Evolutionary conservation across 2,329 filamentous ascomycete genomes (phyloP), one percentile per base, ranked within the genome.

Genomic region (Cryphonectria parasitica): DNA sequence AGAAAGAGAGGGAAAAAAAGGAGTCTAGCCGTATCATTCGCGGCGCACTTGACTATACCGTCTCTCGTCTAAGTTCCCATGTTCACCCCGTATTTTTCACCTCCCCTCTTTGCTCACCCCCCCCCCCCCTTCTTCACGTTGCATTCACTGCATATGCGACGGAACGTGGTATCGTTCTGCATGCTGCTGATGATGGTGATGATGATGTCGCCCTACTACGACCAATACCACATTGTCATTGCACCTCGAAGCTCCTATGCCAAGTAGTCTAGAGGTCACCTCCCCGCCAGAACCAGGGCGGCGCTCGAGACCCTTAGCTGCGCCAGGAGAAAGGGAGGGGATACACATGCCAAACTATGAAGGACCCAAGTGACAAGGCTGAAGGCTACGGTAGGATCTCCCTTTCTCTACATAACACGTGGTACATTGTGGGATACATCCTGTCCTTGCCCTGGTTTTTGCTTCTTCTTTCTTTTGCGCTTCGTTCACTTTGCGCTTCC

Each of bases 341-440:
- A 49, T 19, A 31, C 25, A 58, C 11, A 25, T 25, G 3, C 25
- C 13, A 19, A 11, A 13, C 25, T 2, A 58, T 1, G 17, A 58
- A 28, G 22, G 3, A 25, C 4, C 25, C 45, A n/a, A 58, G 25
- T n/a, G 39, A 64, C 61, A 45, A 64, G 63, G 63, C 63, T 64
- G 63, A 64, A n/a, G 39, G 11, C n/a, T 64, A 43, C 63, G 63
- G 63, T 43, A 52, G 63, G 63, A 64, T 64, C 19, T 34, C 6
- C 19, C 15, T 19, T 7, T 34, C 17, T 31, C 17, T 22, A 31
- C n/a, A 56, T 28, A 56, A 15, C 17, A 52, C 31, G 34, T 58
- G 45, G 45, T 49, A 49, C 17, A n/a, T 41, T 10, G 39, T 10
- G 15, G 39, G 15, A 17, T 22, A 3, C 22, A 22, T 22, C 17